These are phyloP conservation scores for Elongisporangium senticosum DNA, from an alignment of 352 stramenopile species.

Conservation along the genomic window DNA sequence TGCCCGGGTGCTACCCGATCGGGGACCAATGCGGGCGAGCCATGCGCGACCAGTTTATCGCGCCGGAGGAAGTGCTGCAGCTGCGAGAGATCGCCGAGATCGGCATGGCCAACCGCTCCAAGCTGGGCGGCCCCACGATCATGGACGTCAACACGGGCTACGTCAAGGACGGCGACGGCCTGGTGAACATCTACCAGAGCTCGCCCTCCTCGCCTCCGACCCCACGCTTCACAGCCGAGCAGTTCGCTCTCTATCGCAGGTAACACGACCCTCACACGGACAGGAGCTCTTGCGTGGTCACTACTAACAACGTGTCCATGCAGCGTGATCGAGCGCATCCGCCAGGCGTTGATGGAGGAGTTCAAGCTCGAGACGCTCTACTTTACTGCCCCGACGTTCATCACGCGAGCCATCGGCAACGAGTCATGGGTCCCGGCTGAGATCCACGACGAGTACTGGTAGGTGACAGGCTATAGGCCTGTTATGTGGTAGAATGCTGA, in stretches of 20 bases:
- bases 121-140: conserved; percentile 84
- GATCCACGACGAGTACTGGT: conserved; percentile 92
- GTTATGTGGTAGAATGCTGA: too few relatives aligned
- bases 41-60: conserved; percentile 70
- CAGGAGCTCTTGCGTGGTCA: neutral
- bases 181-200: conserved; percentile 89
- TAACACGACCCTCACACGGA: conserved; percentile 6
- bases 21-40: conserved; percentile 63
- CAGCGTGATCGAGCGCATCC: conserved; percentile 79
- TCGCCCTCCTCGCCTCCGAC: conserved; percentile 28
- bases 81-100: conserved; percentile 79
- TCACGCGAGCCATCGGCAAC: conserved; percentile 87
- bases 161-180: conserved; percentile 76
- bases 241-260: conserved; percentile 80
- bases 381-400: conserved; percentile 92
- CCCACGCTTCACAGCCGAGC: conserved; percentile 67
- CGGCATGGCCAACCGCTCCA: conserved; percentile 72
- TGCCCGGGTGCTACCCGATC: conserved; percentile 60
- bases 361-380: conserved; percentile 77
- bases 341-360: conserved; percentile 65
- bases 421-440: conserved; percentile 65
- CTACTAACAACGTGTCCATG: neutral
- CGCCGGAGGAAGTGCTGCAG: conserved; percentile 51
- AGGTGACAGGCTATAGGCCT: neutral
- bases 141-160: conserved; percentile 90